Percentiles rank a stretch among this genome's conserved stretches.
Evolutionary conservation across 2,329 filamentous ascomycete species (phyloP).

Genomic region (Colletotrichum agaves): DNA sequence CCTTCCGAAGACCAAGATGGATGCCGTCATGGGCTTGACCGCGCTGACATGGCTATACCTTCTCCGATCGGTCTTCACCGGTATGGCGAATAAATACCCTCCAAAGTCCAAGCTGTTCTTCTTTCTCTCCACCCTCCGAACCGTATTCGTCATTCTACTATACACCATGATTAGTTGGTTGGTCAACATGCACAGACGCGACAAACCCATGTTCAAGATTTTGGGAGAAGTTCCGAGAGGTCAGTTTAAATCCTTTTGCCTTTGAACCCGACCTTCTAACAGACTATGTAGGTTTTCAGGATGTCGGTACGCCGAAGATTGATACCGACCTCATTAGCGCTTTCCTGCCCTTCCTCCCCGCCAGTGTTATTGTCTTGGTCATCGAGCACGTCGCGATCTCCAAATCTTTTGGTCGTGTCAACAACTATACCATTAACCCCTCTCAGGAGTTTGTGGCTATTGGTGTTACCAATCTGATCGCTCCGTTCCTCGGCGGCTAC

Average conservation of each 20-base stretch:
- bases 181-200: conserved; percentile 75
- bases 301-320: conserved; percentile 78
- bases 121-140: conserved; percentile 90
- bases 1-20: conserved; percentile 73
- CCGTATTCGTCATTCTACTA: conserved; percentile 88
- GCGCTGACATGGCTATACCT: conserved; percentile 81
- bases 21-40: conserved; percentile 89
- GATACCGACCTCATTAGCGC: conserved; percentile 72
- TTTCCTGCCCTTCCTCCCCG: conserved; percentile 80
- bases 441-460: conserved; percentile 97
- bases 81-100: conserved; percentile 75
- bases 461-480: conserved; percentile 88
- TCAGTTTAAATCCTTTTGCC: conserved; percentile 44
- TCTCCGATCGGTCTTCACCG: conserved; percentile 74
- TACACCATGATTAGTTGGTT: conserved; percentile 93
- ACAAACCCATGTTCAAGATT: conserved; percentile 77
- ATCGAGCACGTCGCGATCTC: conserved; percentile 98
- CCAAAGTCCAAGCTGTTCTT: conserved; percentile 80
- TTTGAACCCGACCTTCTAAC: neutral
- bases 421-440: conserved; percentile 95
- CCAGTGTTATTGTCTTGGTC: conserved; percentile 90
- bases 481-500: conserved; percentile 91
- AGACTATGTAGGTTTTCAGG: conserved; percentile 72
- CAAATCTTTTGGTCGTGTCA: conserved; percentile 94
- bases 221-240: conserved; percentile 82